These are phyloP conservation scores for Collybia nuda DNA, from an alignment of 768 basidiomycete genomes.

Conservation along the genomic window DNA sequence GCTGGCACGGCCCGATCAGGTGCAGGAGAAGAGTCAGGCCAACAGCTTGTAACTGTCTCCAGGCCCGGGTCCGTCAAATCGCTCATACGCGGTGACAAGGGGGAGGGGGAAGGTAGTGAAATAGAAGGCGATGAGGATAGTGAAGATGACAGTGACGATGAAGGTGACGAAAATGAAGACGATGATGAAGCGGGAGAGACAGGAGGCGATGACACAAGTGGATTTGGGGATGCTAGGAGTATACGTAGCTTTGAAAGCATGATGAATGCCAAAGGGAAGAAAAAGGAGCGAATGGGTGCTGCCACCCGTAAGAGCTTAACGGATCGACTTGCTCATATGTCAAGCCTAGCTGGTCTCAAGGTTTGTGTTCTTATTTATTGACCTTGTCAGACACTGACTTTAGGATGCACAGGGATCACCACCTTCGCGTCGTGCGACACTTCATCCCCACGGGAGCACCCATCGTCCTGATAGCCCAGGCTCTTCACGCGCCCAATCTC, in stretches of 20 bases:
- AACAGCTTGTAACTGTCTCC: conserved; percentile 48
- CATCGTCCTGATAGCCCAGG: conserved; percentile 32
- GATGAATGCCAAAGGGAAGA: conserved; percentile 51
- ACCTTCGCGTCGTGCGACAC: conserved; percentile 25
- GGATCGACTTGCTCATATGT: conserved; percentile 80
- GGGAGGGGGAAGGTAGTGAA: conserved; percentile 20
- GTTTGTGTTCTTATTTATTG: conserved; percentile 15
- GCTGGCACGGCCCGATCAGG: conserved; percentile 33
- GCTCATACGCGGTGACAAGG: conserved; percentile 26
- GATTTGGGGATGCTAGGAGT: conserved; percentile 61
- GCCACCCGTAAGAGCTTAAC: conserved; percentile 66
- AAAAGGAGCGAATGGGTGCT: conserved; percentile 20
- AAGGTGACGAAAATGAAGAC: conserved; percentile 36
- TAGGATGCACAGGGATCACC: conserved; percentile 19
- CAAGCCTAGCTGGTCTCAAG: conserved; percentile 54
- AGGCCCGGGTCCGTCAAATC: conserved; percentile 37
- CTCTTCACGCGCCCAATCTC: conserved; percentile 38
- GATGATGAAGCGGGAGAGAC: conserved; percentile 33
- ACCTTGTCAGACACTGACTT: conserved; percentile 5
- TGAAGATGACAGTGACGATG: conserved; percentile 39
- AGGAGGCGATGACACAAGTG: conserved; percentile 39
- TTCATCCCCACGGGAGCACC: conserved; percentile 3
- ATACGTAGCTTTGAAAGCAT: conserved; percentile 88
- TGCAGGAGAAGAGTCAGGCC: conserved; percentile 37
- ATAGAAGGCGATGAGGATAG: conserved; percentile 32